Evolutionary conservation across 2,329 filamentous ascomycete genomes (phyloP).

Genomic region (Cordyceps javanica): DNA sequence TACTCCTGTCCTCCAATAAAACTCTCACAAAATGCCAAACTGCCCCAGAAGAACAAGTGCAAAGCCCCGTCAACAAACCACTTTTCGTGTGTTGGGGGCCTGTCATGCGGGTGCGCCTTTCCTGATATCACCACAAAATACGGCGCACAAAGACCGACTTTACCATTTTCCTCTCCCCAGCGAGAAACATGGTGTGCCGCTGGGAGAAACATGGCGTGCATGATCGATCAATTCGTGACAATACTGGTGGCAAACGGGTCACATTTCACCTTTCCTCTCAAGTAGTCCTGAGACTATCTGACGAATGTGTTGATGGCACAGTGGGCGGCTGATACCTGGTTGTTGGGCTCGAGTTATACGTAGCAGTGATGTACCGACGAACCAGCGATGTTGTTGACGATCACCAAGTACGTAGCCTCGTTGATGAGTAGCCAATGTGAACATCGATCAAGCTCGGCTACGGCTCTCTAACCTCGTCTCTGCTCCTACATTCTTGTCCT

Average conservation of each 20-base stretch:
- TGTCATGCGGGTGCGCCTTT: background rate
- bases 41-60: background rate
- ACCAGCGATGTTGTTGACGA: background rate
- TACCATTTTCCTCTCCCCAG: background rate
- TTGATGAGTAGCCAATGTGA: background rate
- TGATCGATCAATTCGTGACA: background rate
- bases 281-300: background rate
- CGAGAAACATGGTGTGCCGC: background rate
- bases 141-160: background rate
- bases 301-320: background rate
- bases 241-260: background rate
- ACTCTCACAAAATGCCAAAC: background rate
- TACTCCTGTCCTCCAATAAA: background rate
- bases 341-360: background rate
- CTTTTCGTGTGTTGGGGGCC: background rate
- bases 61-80: background rate
- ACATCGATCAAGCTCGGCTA: background rate
- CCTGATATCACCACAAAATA: too few species aligned
- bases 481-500: background rate
- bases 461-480: background rate
- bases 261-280: background rate
- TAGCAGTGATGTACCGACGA: background rate
- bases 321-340: conserved; percentile 6
- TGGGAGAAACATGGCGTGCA: background rate
- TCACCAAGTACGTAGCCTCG: too few species aligned